A percentile compares a stretch with the other conserved stretches of the same genome.
Conservation (phyloP, 257 asterid genomes). For the Solanum piurae region DNA sequence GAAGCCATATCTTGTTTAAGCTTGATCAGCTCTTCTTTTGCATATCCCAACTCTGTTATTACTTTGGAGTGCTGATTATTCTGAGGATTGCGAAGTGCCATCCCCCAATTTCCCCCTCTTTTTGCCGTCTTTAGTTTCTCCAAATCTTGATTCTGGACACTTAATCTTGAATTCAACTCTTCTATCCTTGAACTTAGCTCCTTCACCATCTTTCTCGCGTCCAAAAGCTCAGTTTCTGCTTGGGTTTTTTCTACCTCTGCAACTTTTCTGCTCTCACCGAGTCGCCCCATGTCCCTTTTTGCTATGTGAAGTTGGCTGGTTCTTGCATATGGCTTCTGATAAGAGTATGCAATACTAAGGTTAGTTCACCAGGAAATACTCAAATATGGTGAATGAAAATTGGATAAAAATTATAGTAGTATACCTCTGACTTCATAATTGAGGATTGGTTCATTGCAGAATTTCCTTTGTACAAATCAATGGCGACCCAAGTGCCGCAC, state of each 20-base stretch:
- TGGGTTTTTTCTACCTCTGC: slow-evolving; percentile 25
- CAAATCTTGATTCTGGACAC: slow-evolving; percentile 18
- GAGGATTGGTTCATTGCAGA: slow-evolving; percentile 17
- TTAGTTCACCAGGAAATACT: background rate
- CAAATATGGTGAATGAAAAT: background rate
- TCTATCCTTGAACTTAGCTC: slow-evolving; percentile 33
- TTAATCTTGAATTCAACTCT: slow-evolving; percentile 39
- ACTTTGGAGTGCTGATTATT: slow-evolving; percentile 24
- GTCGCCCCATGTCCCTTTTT: slow-evolving; percentile 22
- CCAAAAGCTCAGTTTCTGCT: slow-evolving; percentile 48
- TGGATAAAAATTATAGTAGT: background rate
- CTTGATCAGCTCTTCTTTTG: slow-evolving; percentile 36
- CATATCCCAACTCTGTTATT: slow-evolving; percentile 42
- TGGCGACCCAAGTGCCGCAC: slow-evolving; percentile 13
- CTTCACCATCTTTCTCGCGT: slow-evolving; percentile 36
- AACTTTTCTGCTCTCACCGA: slow-evolving; percentile 17
- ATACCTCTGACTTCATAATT: slow-evolving; percentile 35
- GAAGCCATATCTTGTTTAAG: slow-evolving; percentile 78
- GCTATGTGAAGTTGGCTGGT: slow-evolving; percentile 48
- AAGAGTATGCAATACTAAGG: background rate
- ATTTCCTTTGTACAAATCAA: slow-evolving; percentile 23
- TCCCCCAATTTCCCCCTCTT: slow-evolving; percentile 16
- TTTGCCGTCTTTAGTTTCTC: slow-evolving; percentile 32
- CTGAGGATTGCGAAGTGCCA: background rate
- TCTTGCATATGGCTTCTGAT: slow-evolving; percentile 20